Conservation (phyloP, 805 yeast species). For the Candida glaebosa region DNA sequence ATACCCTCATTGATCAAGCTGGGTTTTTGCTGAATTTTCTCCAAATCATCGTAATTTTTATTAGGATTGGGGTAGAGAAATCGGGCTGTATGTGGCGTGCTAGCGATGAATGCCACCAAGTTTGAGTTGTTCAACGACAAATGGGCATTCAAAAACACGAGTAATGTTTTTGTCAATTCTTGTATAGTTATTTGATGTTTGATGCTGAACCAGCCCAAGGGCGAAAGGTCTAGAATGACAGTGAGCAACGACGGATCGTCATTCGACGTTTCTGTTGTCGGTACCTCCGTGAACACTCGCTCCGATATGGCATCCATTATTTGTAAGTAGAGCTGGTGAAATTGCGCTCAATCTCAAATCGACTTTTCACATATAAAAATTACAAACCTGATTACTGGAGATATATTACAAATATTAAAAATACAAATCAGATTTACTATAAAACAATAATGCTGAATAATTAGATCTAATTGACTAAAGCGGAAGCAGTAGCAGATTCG, state of each 20-base stretch:
- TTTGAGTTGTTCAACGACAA: conserved; percentile 81
- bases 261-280: conserved; percentile 19
- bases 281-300: conserved; percentile 43
- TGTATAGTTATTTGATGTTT: conserved; percentile 48
- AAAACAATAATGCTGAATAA: too few species aligned
- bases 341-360: too few species aligned
- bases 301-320: conserved; percentile 69
- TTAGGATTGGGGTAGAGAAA: conserved; percentile 62
- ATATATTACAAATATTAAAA: neutral
- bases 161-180: conserved; percentile 59
- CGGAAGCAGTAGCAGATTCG: conserved; percentile 99
- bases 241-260: conserved; percentile 73
- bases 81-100: conserved; percentile 65
- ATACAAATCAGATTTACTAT: conserved; percentile 5
- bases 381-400: too few species aligned
- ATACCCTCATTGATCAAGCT: conserved; percentile 53
- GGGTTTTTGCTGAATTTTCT: conserved; percentile 8
- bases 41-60: conserved; percentile 13
- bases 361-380: too few species aligned
- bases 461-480: conserved; percentile 90
- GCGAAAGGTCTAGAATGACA: conserved; percentile 74
- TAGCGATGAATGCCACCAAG: conserved; percentile 75
- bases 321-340: too few species aligned
- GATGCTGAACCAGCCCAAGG: conserved; percentile 59
- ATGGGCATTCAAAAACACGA: conserved; percentile 85